Conservation (phyloP, 805 yeast species). For the Torulaspora indica region DNA sequence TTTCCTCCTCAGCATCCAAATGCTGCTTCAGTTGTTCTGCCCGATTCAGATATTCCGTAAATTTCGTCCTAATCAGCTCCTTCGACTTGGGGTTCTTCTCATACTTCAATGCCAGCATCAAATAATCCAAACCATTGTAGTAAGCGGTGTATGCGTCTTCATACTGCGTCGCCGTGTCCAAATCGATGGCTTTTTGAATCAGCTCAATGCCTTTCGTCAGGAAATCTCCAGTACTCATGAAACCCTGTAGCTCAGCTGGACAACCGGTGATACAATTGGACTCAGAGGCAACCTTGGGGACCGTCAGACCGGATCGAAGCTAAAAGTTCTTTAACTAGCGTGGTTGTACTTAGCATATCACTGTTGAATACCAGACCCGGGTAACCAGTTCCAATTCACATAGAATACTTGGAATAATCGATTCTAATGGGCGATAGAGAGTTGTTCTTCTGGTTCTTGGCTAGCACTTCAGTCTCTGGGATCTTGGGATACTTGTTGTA, state of each 20-base stretch:
- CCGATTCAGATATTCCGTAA: conserved; percentile 83
- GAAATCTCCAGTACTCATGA: conserved; percentile 62
- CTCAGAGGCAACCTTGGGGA: not conserved
- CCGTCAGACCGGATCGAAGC: no score
- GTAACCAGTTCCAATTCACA: conserved; percentile 12
- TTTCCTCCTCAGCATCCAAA: conserved; percentile 66
- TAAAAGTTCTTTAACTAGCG: not conserved
- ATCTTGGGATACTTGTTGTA: conserved; percentile 33
- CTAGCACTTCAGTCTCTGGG: conserved; percentile 31
- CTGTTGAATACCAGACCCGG: conserved; percentile 4
- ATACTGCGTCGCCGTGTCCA: conserved; percentile 82
- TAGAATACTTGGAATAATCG: conserved; percentile 31
- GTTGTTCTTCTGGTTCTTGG: conserved; percentile 17
- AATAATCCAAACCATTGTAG: conserved; percentile 87
- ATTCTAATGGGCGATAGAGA: conserved; percentile 33
- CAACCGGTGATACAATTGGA: not conserved
- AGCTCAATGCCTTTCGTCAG: conserved; percentile 91
- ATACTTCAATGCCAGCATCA: conserved; percentile 91
- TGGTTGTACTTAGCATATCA: conserved; percentile 4
- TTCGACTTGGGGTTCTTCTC: conserved; percentile 89
- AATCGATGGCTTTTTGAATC: conserved; percentile 91
- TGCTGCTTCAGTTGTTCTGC: conserved; percentile 94
- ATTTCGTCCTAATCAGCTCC: conserved; percentile 80
- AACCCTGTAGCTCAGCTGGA: not conserved
- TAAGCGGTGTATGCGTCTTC: conserved; percentile 93